Conservation (phyloP, 176 grass and related monocot species). For the Echinochloa phyllopogon region DNA sequence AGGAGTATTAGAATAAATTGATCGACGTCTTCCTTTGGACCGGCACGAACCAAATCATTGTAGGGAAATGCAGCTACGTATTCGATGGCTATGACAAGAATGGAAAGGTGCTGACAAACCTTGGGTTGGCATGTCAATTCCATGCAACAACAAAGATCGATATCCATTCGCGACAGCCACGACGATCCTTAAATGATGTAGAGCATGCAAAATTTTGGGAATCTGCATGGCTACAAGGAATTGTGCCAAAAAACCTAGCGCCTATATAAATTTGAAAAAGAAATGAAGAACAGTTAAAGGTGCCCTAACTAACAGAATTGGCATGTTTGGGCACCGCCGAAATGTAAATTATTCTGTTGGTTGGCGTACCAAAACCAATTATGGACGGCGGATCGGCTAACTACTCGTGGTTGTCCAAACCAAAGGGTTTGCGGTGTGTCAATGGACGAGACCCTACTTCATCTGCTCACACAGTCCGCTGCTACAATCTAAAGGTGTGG, state of each 20-base stretch:
- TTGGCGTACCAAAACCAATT: background rate
- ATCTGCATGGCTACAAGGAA: too few species aligned
- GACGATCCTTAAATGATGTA: background rate
- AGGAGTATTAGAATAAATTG: too few species aligned
- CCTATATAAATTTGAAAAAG: too few species aligned
- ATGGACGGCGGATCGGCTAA: background rate
- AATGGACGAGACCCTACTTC: too few species aligned
- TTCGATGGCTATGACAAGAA: background rate
- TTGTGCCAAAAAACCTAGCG: too few species aligned
- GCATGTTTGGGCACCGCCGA: background rate
- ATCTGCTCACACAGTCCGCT: too few species aligned
- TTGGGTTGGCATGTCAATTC: background rate
- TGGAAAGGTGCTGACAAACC: background rate
- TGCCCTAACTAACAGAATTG: background rate
- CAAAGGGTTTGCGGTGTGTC: background rate
- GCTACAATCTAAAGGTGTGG: too few species aligned
- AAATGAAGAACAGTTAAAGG: too few species aligned
- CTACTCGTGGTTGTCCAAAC: background rate
- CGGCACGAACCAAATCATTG: too few species aligned
- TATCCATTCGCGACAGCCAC: background rate
- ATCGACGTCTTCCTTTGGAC: too few species aligned
- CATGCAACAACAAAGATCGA: background rate
- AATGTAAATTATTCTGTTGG: background rate
- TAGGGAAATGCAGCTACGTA: background rate
- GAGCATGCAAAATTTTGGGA: background rate